Conservation (phyloP, 805 yeast species). For the Dipodascus albidus region DNA sequence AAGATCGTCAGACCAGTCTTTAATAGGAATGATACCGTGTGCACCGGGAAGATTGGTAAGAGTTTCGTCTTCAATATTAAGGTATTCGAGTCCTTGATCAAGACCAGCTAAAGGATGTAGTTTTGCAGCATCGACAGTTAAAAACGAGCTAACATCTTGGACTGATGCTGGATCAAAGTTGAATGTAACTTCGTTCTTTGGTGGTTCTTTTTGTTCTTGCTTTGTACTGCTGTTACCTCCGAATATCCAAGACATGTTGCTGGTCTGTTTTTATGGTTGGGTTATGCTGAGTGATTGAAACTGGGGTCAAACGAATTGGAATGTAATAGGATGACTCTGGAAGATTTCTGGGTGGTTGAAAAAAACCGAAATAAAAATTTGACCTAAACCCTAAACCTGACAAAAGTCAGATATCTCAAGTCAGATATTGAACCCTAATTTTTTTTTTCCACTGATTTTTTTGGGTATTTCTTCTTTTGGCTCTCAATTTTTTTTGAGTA, state of each 20-base stretch:
- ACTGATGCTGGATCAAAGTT: conserved; percentile 61
- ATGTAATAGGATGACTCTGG: neutral
- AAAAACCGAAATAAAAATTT: neutral
- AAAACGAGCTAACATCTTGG: conserved; percentile 48
- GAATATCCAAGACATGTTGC: conserved; percentile 20
- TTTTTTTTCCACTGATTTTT: no score
- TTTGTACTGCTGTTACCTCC: conserved; percentile 16
- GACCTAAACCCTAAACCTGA: neutral
- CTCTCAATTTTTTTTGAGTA: no score
- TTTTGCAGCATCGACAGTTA: conserved; percentile 55
- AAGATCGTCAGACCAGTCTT: conserved; percentile 95
- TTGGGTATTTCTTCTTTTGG: no score
- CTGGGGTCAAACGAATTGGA: neutral
- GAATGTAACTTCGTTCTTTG: conserved; percentile 21
- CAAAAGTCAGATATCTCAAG: neutral
- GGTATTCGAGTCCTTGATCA: conserved; percentile 78
- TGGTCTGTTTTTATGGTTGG: neutral
- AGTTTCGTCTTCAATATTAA: conserved; percentile 80
- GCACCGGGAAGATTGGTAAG: conserved; percentile 73
- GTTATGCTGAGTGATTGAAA: neutral
- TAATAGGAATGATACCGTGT: conserved; percentile 84
- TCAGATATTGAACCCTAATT: neutral
- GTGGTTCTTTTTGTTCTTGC: conserved; percentile 7
- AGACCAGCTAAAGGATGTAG: conserved; percentile 90
- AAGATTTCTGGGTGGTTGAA: neutral